Conservation (phyloP, 805 yeast species). For the Sugiyamaella chiloensis region DNA sequence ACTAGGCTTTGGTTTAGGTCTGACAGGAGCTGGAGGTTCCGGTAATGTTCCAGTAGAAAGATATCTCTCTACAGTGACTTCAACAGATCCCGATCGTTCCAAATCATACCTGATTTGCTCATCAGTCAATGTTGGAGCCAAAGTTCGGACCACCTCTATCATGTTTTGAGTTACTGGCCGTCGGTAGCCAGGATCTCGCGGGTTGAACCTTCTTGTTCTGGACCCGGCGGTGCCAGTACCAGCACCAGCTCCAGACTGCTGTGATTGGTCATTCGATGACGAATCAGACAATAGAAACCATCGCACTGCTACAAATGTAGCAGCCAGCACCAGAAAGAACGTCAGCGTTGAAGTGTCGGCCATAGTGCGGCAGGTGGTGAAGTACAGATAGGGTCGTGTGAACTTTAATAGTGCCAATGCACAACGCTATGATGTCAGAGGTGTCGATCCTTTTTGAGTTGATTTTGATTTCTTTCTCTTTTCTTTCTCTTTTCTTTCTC, state of each 20-base stretch:
- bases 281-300: slow-evolving; percentile 17
- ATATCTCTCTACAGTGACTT: slow-evolving; percentile 70
- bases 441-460: too few relatives aligned
- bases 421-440: too few relatives aligned
- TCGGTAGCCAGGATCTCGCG: slow-evolving; percentile 11
- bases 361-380: slow-evolving; percentile 6
- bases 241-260: slow-evolving; percentile 3
- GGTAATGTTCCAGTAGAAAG: slow-evolving; percentile 62
- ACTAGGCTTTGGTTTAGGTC: slow-evolving; percentile 10
- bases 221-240: not conserved
- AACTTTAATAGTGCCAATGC: not conserved
- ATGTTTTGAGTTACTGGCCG: slow-evolving; percentile 44
- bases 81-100: slow-evolving; percentile 65
- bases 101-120: slow-evolving; percentile 74
- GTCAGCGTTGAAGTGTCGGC: slow-evolving; percentile 20
- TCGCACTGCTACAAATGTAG: slow-evolving; percentile 22
- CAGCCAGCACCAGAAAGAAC: slow-evolving; percentile 23
- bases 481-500: too few relatives aligned
- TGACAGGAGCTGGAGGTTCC: slow-evolving; percentile 21
- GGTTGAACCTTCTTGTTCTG: not conserved
- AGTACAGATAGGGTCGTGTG: not conserved
- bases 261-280: not conserved
- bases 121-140: slow-evolving; percentile 69
- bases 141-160: slow-evolving; percentile 80
- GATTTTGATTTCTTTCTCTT: too few relatives aligned